A percentile compares a stretch with the other conserved stretches of the same genome.
Evolutionary conservation across 805 yeast genomes (phyloP).

Genomic region (Blastobotrys chiropterorum): DNA sequence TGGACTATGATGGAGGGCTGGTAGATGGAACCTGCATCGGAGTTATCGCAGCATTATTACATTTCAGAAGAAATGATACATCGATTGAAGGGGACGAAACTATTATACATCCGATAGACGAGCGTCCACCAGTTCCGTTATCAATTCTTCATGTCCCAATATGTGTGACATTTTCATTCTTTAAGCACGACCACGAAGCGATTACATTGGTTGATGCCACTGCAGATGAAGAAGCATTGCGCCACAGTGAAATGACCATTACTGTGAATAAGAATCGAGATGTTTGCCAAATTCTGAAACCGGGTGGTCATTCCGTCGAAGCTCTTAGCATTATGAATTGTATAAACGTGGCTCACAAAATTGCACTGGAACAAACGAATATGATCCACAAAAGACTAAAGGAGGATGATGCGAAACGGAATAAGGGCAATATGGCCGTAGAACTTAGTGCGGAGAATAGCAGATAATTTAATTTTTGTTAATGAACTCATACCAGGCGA

Average conservation of each 20-base stretch:
- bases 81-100: constrained; percentile 46
- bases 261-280: constrained; percentile 88
- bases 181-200: constrained; percentile 45
- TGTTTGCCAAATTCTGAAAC: constrained; percentile 80
- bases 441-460: constrained; percentile 28
- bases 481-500: too few species aligned
- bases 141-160: constrained; percentile 85
- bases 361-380: constrained; percentile 60
- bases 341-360: constrained; percentile 54
- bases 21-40: constrained; percentile 88
- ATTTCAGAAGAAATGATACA: constrained; percentile 78
- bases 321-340: constrained; percentile 63
- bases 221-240: constrained; percentile 64
- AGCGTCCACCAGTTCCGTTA: constrained; percentile 81
- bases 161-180: constrained; percentile 84
- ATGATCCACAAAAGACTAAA: constrained; percentile 52
- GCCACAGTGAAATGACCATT: constrained; percentile 75
- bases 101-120: constrained; percentile 62
- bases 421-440: constrained; percentile 32
- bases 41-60: constrained; percentile 78
- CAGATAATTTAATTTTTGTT: constrained; percentile 11
- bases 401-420: constrained; percentile 46
- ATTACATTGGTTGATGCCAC: constrained; percentile 61
- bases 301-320: constrained; percentile 84
- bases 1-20: constrained; percentile 89